Evolutionary conservation across 352 stramenopile genomes (phyloP).

Genomic region (Thalassiosira livingstoniorum): DNA sequence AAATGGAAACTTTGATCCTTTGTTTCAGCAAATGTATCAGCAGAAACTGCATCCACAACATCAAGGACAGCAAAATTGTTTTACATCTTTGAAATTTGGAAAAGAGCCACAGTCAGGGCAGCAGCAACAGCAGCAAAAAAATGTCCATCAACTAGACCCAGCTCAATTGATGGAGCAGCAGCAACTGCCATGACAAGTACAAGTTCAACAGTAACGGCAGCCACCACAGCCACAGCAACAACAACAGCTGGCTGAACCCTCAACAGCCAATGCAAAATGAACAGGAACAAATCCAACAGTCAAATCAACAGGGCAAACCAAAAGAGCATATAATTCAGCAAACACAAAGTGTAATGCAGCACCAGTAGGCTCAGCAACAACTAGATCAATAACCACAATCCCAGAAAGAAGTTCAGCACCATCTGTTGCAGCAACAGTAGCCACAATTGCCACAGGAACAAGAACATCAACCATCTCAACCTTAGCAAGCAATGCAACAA

Average conservation of each 20-base stretch:
- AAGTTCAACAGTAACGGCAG: not conserved
- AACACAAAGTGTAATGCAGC: too few relatives aligned
- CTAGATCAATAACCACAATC: not conserved
- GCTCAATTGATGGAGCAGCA: not conserved
- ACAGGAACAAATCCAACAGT: conserved; percentile 10
- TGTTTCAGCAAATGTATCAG: conserved; percentile 8
- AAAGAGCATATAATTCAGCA: conserved; percentile 2
- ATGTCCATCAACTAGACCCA: not conserved
- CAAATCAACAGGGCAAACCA: conserved; percentile 22
- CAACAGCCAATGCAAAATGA: conserved; percentile 1
- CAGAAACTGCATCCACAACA: not conserved
- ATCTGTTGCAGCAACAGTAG: not conserved
- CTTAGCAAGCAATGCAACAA: conserved; percentile 3
- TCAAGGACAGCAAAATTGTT: not conserved
- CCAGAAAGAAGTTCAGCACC: not conserved
- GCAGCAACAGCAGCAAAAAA: conserved; percentile 3
- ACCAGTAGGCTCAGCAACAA: not conserved
- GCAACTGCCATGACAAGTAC: conserved; percentile 4
- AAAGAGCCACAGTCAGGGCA: conserved; percentile 33
- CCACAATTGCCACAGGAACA: not conserved
- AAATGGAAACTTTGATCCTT: too few relatives aligned
- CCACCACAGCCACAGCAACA: conserved; percentile 7
- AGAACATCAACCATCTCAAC: conserved; percentile 1
- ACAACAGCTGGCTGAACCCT: conserved; percentile 1
- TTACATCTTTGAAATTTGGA: not conserved